Evolutionary conservation across 1,284 basidiomycete species (phyloP), one percentile per base, ranked within the genome.

Genomic region (Microbotryum lychnidis-dioicae): DNA sequence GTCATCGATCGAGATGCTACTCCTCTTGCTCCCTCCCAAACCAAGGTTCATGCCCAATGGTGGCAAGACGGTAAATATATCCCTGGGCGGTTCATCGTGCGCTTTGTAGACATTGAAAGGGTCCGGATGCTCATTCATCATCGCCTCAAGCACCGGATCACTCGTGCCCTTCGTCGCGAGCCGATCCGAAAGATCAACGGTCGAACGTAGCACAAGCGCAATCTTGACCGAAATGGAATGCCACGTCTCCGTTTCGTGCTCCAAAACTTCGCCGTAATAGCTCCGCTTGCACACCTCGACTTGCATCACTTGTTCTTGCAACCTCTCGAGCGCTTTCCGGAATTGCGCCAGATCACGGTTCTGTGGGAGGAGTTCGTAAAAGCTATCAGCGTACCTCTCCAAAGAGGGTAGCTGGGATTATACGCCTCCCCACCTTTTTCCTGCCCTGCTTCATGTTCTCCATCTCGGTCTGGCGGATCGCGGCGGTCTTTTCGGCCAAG

Each of bases 121-220:
- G 56, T 77, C 76, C 0, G 76, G 75, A 23, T 77, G 75, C 25
- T 71, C 63, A 9, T 73, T 62, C 6, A 76, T 67, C 70, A 77
- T 72, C 47, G 70, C 64, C 57, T 77, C 76, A 44, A 77, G 70
- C n/a, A 74, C 69, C 20, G 76, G 75, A 62, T 77, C 76, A 12
- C 71, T 63, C 2, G 73, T 70, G 1, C 68, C 75, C 58, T 77
- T 77, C 10, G 73, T 73, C 7, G 75, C 71, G 56, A 77, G 71
- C 2, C 76, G 66, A 42, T 77, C 76, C 23, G 69, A 64, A 12
- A 72, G 61, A 59, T 72, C 70, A 27, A 72, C 60, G 4, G 69
- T 68, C 8, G 69, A 72, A 25, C 70, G 62, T 10, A 69, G 53
- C 21, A 72, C 52, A 6, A 69, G 56, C 23, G 69, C 61, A 18